phyloP scores from a whole-genome alignment of 2,329 filamentous ascomycete genomes.

The Ilyonectria robusta region DNA sequence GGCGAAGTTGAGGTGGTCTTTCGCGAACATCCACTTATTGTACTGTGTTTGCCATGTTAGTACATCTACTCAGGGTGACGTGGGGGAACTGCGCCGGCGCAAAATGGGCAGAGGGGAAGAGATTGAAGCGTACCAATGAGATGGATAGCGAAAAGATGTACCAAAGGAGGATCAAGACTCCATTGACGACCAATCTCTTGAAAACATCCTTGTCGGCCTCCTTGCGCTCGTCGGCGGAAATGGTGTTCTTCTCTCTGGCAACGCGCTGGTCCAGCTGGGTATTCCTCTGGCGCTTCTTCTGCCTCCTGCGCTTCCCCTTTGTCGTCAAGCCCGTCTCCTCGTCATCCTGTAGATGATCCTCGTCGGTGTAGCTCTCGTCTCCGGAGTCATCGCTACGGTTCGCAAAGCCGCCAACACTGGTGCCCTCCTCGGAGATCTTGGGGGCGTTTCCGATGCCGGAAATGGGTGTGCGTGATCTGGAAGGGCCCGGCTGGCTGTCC shows the following conservation, averaged over 20 bases:
- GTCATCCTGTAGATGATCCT: constrained; percentile 83
- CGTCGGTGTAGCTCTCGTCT: constrained; percentile 75
- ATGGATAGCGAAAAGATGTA: constrained; percentile 93
- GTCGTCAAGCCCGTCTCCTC: constrained; percentile 90
- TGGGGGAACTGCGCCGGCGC: not conserved
- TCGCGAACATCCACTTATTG: constrained; percentile 99
- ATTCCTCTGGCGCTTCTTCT: constrained; percentile 76
- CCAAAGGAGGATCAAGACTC: constrained; percentile 88
- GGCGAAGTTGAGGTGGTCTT: constrained; percentile 87
- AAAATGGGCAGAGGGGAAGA: not conserved
- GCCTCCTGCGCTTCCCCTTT: constrained; percentile 78
- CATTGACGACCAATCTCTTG: constrained; percentile 79
- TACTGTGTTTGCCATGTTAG: constrained; percentile 70
- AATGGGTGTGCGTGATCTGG: constrained; percentile 45
- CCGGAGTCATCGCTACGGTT: constrained; percentile 51
- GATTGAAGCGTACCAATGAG: constrained; percentile 77
- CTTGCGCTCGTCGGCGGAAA: constrained; percentile 80
- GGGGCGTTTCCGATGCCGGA: constrained; percentile 49
- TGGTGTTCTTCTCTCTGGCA: constrained; percentile 66
- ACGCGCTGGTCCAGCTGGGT: constrained; percentile 80
- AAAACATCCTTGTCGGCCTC: constrained; percentile 82
- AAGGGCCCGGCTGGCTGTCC: constrained; percentile 45
- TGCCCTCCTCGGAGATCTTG: constrained; percentile 63
- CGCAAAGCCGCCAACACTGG: constrained; percentile 45
- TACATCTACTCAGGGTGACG: constrained; percentile 2